Conservation (phyloP, 345 rosid species). For the Pistacia integerrima region DNA sequence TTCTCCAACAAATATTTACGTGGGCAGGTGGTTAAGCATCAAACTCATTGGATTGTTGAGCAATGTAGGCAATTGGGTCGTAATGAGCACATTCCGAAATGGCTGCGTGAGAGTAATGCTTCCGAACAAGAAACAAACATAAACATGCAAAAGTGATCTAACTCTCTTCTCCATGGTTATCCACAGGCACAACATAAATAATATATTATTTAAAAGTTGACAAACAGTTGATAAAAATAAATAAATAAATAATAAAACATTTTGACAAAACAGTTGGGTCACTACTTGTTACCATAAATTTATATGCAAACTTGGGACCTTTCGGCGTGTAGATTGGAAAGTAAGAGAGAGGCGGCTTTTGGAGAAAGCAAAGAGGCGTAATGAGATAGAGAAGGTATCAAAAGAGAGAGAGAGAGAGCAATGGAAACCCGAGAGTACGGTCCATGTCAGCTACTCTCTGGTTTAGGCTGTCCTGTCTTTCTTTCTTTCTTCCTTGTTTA, state of each 20-base stretch:
- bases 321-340: conserved; percentile 15
- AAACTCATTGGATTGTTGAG: conserved; percentile 6
- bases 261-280: conserved; percentile 2
- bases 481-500: background rate
- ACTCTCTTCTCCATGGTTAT: conserved; percentile 13
- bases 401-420: background rate
- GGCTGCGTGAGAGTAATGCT: background rate
- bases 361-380: conserved; percentile 52
- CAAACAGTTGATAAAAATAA: background rate
- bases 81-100: background rate
- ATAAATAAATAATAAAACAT: too few relatives aligned
- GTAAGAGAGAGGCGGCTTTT: conserved; percentile 53
- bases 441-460: conserved; percentile 30
- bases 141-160: background rate
- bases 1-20: conserved; percentile 8
- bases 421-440: conserved; percentile 24
- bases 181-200: background rate
- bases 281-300: background rate
- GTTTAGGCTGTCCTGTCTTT: conserved; percentile 15
- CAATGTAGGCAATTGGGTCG: background rate
- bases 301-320: background rate
- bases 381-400: conserved; percentile 13
- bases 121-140: conserved; percentile 5
- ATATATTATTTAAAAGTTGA: background rate
- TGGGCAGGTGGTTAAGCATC: conserved; percentile 21